Evolutionary conservation across 441 rosid species (phyloP), one percentile per base, ranked within the genome.

Genomic region (Populus trichocarpa): DNA sequence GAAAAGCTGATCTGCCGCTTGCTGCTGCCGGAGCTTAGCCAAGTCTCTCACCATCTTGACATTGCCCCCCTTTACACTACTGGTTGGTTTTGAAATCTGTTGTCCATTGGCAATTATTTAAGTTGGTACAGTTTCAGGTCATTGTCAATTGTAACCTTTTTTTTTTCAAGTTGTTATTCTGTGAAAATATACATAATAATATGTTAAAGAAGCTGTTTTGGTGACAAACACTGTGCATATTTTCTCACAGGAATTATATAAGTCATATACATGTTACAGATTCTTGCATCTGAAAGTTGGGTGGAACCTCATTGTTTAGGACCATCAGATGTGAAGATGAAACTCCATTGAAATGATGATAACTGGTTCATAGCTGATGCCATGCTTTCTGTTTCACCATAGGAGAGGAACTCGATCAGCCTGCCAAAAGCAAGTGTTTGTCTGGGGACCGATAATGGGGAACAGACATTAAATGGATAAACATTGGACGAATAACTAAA

Each of bases 51-150:
- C 73, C 69, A 50, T 66, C 30, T 46, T 73, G 40, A 74, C 66
- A 26, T 35, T 72, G 18, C 28, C 25, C 32, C 16, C 32, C 59
- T 53, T 69, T 73, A 77, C 65, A 68, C 11, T 40, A 20, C 57
- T 69, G 74, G 72, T 81, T 32, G 63, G 75, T 76, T 53, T 64
- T 28, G 73, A 75, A 65, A 77, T 57, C 82, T 74, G 71, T 67
- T 70, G 78, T 71, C 77, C 72, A 69, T 70, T 72, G 76, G 80
- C 66, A 59, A 46, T 80, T 77, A 35, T 46, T 46, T 75, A 70
- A 74, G 76, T 30, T 22, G 33, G 69, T 84, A 59, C 67, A 78
- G 76, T 73, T 74, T 53, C 38, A 33, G 28, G 66, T 22, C 74
- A 70, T 70, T 63, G 79, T 67, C 69, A 50, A 75, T 64, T 75